Evolutionary conservation across 768 basidiomycete genomes (phyloP), one percentile per base, ranked within the genome.

Genomic region (Panellus pusillus): DNA sequence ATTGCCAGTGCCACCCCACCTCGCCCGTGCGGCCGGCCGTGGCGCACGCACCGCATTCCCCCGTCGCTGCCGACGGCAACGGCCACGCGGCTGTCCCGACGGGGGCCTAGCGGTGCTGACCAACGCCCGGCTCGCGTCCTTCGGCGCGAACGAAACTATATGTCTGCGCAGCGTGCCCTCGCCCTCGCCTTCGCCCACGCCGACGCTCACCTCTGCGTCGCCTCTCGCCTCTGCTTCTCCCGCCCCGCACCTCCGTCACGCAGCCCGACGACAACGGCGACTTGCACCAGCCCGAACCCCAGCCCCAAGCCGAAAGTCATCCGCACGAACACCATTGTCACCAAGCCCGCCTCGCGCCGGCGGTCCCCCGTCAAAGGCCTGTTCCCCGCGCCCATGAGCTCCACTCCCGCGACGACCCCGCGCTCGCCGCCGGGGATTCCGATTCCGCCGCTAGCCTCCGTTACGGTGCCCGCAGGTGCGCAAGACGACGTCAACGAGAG

Each of bases 61-160:
- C 47, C 44, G 13, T 18, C 50, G 12, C 32, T 17, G 13, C 15
- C 54, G 9, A 18, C 14, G 12, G 14, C 41, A 18, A 46, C n/a
- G 28, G 46, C 37, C 17, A 54, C 3, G 37, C 46, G 31, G 39
- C 43, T n/a, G 43, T 48, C 14, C 24, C 24, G 24, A 54, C 47
- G 5, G 60, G 55, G 42, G 58, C 65, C 4, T 74, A 28, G 61
- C 66, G 2, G 63, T 75, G 12, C 71, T 76, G 37, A 70, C 75
- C 20, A 70, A 69, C 41, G 54, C 68, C 9, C 74, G 74, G 52
- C 66, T 73, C 20, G 66, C 66, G 18, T 62, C 66, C 5, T 70
- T 72, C 58, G 57, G 65, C 13, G 55, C 68, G 5, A 71, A 74
- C 19, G 75, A 77, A 5, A 77, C 78, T 29, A 69, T 77, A 13